Percentiles rank a stretch among this genome's conserved stretches.
These are phyloP conservation scores for Dalbergia cultrata DNA, from an alignment of 306 rosid species.

Conservation along the genomic window DNA sequence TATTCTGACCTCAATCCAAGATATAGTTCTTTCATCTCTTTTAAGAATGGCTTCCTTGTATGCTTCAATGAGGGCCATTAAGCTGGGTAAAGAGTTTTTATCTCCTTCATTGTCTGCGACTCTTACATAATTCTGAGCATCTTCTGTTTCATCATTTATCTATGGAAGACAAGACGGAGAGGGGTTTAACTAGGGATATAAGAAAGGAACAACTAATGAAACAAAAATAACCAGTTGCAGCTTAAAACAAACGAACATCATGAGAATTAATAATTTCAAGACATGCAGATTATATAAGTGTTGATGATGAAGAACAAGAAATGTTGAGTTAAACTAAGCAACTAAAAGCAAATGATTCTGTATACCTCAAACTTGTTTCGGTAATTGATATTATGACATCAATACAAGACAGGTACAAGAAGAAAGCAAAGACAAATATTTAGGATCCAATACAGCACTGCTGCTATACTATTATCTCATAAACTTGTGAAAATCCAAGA, in stretches of 20 bases:
- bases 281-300: background rate
- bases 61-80: constrained; percentile 61
- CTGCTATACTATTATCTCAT: background rate
- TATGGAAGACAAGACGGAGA: constrained; percentile 39
- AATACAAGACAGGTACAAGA: constrained; percentile 4
- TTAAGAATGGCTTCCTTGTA: constrained; percentile 77
- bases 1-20: constrained; percentile 64
- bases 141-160: constrained; percentile 60
- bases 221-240: constrained; percentile 20
- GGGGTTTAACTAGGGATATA: constrained; percentile 28
- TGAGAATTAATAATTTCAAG: constrained; percentile 13
- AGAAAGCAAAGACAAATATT: background rate
- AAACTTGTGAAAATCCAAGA: constrained; percentile 10
- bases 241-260: constrained; percentile 12
- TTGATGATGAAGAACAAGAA: background rate
- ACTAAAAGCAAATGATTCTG: background rate
- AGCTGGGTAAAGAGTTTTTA: constrained; percentile 43
- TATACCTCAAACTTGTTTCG: background rate
- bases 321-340: background rate
- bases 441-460: constrained; percentile 12
- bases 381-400: constrained; percentile 24
- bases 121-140: constrained; percentile 43
- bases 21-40: constrained; percentile 57
- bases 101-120: constrained; percentile 47
- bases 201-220: constrained; percentile 9